Base-by-base conservation (phyloP, 2,329 filamentous ascomycete genomes). In the Geosmithia flava region DNA sequence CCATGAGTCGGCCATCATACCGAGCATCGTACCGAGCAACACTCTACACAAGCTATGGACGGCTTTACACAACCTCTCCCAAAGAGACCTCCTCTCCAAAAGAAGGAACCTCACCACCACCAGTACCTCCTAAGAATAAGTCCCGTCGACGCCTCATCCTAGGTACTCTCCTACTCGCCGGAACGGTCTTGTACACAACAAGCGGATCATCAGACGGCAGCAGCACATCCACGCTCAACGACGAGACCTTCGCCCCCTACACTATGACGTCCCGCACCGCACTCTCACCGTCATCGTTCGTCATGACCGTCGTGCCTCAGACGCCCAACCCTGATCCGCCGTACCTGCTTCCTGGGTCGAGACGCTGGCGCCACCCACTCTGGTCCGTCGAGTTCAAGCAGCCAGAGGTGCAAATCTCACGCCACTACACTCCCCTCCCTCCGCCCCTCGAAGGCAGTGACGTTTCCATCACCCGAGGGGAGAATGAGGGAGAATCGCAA, bases 331-430 rank as follows among this genome's bases (percentile, higher is more conserved):
- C 61, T 6, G 49, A 50, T 39, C 57, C 52, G 2, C 63, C 56
- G 10, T 61, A 61, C 48, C 46, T 67, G n/a, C 39, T 51, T 17
- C 51, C 55, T 20, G 39, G 51, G n/a, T 51, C 55, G 2, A 48
- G 51, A 16, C 42, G 49, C 53, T 66, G 67, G 65, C 55, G 53
- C 11, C 53, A 77, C 49, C 84, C 85, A 4, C 74, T 94, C 42
- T 95, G 88, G 85, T 89, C 84, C 53, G 83, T 97, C 33, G 85
- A 96, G 68, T 81, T 95, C 59, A 95, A 95, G 68, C 93, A 97
- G 67, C 93, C 93, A 2, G 83, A 95, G 62, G 68, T 97, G 49
- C 90, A 96, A 66, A 95, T 98, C 56, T 87, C 87, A 42, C 72
- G 93, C 52, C 82, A 88, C 50, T 98, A 98, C 65, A 97, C 93